These are phyloP conservation scores for Davidsoniella neocaledoniae DNA, from an alignment of 2,329 filamentous ascomycete genomes.

Conservation along the genomic window DNA sequence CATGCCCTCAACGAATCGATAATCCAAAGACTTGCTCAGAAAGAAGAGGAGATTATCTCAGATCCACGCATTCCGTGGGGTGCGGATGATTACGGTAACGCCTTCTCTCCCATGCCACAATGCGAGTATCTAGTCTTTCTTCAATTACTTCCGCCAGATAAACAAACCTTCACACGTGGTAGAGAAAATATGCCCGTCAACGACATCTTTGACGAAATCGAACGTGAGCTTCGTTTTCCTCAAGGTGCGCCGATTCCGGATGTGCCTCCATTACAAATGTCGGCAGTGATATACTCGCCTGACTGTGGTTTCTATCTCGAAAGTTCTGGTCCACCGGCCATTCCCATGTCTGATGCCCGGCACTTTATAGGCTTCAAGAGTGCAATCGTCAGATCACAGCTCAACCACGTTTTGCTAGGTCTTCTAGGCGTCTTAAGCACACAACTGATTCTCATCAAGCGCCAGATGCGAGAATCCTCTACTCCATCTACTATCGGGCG, in stretches of 20 bases:
- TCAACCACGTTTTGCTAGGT: conserved; percentile 41
- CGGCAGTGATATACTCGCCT: conserved; percentile 47
- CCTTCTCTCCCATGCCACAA: conserved; percentile 16
- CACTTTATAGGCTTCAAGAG: conserved; percentile 45
- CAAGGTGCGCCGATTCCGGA: conserved; percentile 38
- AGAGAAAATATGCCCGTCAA: conserved; percentile 11
- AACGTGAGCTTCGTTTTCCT: conserved; percentile 45
- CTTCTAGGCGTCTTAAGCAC: conserved; percentile 39
- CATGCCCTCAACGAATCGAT: conserved; percentile 58
- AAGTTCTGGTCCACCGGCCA: conserved; percentile 44
- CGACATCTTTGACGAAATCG: conserved; percentile 28
- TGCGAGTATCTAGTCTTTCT: conserved; percentile 84
- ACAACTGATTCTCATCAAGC: conserved; percentile 45
- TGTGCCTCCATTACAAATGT: conserved; percentile 43
- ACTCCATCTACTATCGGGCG: conserved; percentile 51
- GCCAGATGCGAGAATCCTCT: conserved; percentile 48
- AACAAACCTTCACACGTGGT: conserved; percentile 10
- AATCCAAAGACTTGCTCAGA: conserved; percentile 42
- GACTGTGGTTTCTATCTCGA: conserved; percentile 52
- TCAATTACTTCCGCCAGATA: conserved; percentile 48
- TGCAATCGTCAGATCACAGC: conserved; percentile 38
- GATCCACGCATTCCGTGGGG: conserved; percentile 59
- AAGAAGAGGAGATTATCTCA: conserved; percentile 43
- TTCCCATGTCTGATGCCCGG: conserved; percentile 30
- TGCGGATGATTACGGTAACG: conserved; percentile 38